Conservation (phyloP, 2,329 filamentous ascomycete genomes). For the Esteya vermicola region DNA sequence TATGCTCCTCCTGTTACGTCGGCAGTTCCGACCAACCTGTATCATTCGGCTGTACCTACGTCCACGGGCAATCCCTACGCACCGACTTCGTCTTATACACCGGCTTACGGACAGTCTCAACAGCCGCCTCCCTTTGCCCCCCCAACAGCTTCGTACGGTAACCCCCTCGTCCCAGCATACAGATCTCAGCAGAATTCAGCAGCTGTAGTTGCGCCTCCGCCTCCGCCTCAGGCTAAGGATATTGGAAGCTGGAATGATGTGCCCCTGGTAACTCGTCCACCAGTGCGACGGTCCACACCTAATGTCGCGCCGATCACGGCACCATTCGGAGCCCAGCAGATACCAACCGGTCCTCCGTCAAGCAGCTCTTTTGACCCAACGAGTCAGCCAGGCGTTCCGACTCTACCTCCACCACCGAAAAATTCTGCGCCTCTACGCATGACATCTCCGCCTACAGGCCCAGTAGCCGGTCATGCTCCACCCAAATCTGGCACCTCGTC, state of each 20-base stretch:
- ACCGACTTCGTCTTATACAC: background rate
- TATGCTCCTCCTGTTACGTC: slow-evolving; percentile 26
- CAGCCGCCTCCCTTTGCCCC: background rate
- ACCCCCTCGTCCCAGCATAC: slow-evolving; percentile 17
- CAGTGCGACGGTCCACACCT: slow-evolving; percentile 62
- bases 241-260: slow-evolving; percentile 90
- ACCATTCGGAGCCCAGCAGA: slow-evolving; percentile 57
- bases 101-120: slow-evolving; percentile 28
- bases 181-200: slow-evolving; percentile 39
- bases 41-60: slow-evolving; percentile 11
- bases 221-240: slow-evolving; percentile 51
- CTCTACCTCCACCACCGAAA: slow-evolving; percentile 73
- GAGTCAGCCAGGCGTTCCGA: too few species aligned
- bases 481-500: slow-evolving; percentile 45
- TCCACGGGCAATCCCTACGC: background rate
- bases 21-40: slow-evolving; percentile 18
- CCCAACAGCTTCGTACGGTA: slow-evolving; percentile 19
- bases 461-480: too few species aligned
- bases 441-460: slow-evolving; percentile 53
- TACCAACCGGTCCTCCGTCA: slow-evolving; percentile 38
- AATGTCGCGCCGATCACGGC: slow-evolving; percentile 54
- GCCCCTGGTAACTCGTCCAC: slow-evolving; percentile 64
- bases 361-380: slow-evolving; percentile 45
- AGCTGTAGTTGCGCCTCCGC: slow-evolving; percentile 53
- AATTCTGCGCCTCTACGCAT: slow-evolving; percentile 55